phyloP scores from a whole-genome alignment of 1,139 yeast genomes.

The Fermentozyma sake region DNA sequence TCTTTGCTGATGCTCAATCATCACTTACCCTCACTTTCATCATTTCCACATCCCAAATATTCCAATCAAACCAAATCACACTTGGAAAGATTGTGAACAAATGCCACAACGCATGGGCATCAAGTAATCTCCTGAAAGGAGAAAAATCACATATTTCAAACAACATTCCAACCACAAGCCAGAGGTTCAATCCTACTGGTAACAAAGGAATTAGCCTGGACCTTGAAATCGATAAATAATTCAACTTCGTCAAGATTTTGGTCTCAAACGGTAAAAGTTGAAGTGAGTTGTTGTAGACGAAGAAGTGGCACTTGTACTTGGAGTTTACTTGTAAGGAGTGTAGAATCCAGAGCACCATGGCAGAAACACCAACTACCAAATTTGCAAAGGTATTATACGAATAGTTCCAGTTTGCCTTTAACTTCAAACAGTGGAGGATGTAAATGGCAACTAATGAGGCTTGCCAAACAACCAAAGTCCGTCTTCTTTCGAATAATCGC shows the following conservation, averaged over 20 bases:
- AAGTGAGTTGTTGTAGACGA: constrained; percentile 32
- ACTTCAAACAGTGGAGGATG: constrained; percentile 25
- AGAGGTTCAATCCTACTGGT: constrained; percentile 33
- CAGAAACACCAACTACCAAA: constrained; percentile 26
- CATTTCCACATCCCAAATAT: constrained; percentile 46
- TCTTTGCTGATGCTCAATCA: too few relatives aligned
- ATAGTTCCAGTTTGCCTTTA: constrained; percentile 37
- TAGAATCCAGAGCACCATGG: constrained; percentile 32
- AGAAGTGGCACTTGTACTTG: constrained; percentile 18
- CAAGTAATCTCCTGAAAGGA: constrained; percentile 30
- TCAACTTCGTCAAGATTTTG: constrained; percentile 29
- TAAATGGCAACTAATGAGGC: constrained; percentile 14
- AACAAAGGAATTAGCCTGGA: constrained; percentile 30
- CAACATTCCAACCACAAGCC: constrained; percentile 32
- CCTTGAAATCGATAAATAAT: constrained; percentile 22
- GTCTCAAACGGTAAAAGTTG: constrained; percentile 40
- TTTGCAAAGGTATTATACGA: constrained; percentile 34
- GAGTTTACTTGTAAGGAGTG: constrained; percentile 22
- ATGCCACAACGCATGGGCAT: constrained; percentile 46
- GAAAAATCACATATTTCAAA: constrained; percentile 38
- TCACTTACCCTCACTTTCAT: too few relatives aligned
- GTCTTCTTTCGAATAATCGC: constrained; percentile 15
- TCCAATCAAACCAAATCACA: constrained; percentile 46
- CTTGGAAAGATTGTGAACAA: constrained; percentile 40
- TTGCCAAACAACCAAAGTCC: constrained; percentile 7